These are phyloP conservation scores for Globisporangium solare DNA, from an alignment of 352 stramenopile species.

Conservation along the genomic window DNA sequence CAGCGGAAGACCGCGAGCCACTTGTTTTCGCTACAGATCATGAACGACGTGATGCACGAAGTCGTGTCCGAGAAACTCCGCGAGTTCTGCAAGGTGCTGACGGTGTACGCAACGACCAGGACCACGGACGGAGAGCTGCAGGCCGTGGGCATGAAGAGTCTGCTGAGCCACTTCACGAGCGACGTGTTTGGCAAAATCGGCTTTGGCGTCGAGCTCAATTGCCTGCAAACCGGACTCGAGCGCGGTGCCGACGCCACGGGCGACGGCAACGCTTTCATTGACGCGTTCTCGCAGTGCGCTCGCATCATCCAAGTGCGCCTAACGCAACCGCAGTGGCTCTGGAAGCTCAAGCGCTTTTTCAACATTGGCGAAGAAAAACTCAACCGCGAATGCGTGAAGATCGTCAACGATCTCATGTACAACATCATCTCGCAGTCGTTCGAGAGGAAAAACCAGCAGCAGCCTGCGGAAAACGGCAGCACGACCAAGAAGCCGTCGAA, in stretches of 20 bases:
- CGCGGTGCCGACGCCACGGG: not conserved
- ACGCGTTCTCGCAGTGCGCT: constrained; percentile 24
- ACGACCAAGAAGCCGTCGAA: not conserved
- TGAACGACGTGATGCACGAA: constrained; percentile 29
- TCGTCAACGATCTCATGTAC: constrained; percentile 14
- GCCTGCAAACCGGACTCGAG: constrained; percentile 7
- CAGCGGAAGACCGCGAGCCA: constrained; percentile 74
- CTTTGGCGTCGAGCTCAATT: constrained; percentile 41
- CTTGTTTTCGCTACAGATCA: constrained; percentile 51
- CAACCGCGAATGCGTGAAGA: constrained; percentile 1
- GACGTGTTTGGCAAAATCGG: constrained; percentile 54
- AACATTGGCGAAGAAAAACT: constrained; percentile 15
- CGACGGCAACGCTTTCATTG: constrained; percentile 18
- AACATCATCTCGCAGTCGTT: constrained; percentile 15
- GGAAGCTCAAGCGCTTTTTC: constrained; percentile 18
- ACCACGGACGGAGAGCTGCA: not conserved
- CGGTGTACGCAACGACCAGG: not conserved
- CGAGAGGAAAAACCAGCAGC: not conserved
- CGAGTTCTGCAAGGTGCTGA: constrained; percentile 1
- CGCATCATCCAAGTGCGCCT: constrained; percentile 14
- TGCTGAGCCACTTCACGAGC: constrained; percentile 40
- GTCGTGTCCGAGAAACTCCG: constrained; percentile 17
- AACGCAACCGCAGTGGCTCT: constrained; percentile 11
- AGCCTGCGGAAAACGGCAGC: too few species aligned
- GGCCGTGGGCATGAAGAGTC: constrained; percentile 15